Percentiles rank a stretch among this genome's conserved stretches.
phyloP scores from a whole-genome alignment of 2,329 filamentous ascomycete species.

The Periconia sp. region DNA sequence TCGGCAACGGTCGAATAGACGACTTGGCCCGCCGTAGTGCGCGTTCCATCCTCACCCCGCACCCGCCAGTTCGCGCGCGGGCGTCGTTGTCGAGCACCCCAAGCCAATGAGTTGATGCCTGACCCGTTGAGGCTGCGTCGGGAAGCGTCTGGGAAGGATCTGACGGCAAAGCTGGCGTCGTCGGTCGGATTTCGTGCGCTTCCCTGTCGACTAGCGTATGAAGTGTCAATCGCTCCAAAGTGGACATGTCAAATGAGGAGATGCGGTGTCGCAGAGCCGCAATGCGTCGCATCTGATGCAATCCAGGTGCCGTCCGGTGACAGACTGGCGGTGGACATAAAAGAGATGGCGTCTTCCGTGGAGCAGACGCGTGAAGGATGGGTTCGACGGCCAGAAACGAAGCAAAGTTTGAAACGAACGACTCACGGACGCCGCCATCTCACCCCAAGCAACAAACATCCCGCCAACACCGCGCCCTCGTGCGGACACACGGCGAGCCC shows the following conservation, averaged over 20 bases:
- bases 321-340: conserved; percentile 12
- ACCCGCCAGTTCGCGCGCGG: conserved; percentile 6
- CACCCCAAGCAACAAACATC: conserved; percentile 5
- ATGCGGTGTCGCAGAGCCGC: conserved; percentile 20
- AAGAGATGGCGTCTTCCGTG: conserved; percentile 13
- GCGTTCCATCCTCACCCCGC: conserved; percentile 12
- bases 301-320: background rate
- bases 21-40: conserved; percentile 12
- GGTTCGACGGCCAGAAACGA: conserved; percentile 13
- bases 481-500: conserved; percentile 10
- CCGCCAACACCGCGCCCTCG: conserved; percentile 2
- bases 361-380: conserved; percentile 8
- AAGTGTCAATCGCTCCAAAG: conserved; percentile 2
- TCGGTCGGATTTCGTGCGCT: conserved; percentile 5
- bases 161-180: conserved; percentile 6
- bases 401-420: conserved; percentile 9
- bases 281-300: conserved; percentile 8
- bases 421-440: conserved; percentile 15
- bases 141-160: conserved; percentile 3
- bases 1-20: conserved; percentile 18
- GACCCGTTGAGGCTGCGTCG: conserved; percentile 10
- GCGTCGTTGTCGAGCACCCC: conserved; percentile 1
- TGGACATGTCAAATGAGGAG: conserved; percentile 9
- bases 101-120: conserved; percentile 15
- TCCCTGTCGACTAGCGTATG: conserved; percentile 7